Evolutionary conservation across 192 early-diverging fungal genomes (phyloP).

Genomic region (Chytriomyces hyalinus): DNA sequence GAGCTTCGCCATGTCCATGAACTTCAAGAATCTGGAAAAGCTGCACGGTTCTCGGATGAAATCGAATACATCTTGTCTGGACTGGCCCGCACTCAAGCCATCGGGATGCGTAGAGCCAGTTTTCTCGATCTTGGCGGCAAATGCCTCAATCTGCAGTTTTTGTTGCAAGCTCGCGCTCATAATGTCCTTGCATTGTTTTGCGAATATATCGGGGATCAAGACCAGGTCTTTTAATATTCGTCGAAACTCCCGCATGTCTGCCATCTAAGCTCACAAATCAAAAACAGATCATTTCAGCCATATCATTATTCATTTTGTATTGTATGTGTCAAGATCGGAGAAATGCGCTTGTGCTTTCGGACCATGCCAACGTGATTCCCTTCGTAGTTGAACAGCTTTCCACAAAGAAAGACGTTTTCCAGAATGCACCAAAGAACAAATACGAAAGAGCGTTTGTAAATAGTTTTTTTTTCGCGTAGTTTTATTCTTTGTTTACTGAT

Average conservation of each 20-base stretch:
- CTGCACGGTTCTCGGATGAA: slow-evolving; percentile 28
- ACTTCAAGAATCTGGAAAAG: slow-evolving; percentile 30
- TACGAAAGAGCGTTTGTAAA: slow-evolving; percentile 28
- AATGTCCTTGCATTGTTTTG: slow-evolving; percentile 24
- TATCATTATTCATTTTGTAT: slow-evolving; percentile 28
- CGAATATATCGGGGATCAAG: slow-evolving; percentile 16
- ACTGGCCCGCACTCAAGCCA: not conserved
- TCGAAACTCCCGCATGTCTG: not conserved
- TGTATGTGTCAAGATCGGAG: slow-evolving; percentile 30
- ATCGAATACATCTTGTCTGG: slow-evolving; percentile 21
- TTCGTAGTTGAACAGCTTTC: slow-evolving; percentile 3
- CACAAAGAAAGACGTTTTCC: not conserved
- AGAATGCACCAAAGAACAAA: slow-evolving; percentile 20
- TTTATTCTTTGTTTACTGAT: too few relatives aligned
- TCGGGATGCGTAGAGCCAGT: slow-evolving; percentile 25
- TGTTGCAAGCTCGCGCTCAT: slow-evolving; percentile 29
- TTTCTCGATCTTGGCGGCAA: slow-evolving; percentile 22
- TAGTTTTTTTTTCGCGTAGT: not conserved
- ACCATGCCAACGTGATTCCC: slow-evolving; percentile 12
- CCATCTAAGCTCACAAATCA: not conserved
- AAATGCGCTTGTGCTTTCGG: slow-evolving; percentile 14
- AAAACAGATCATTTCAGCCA: slow-evolving; percentile 23
- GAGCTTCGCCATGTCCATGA: slow-evolving; percentile 28
- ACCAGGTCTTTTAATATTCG: slow-evolving; percentile 12
- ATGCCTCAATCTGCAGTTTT: slow-evolving; percentile 15